These are phyloP conservation scores for Clavaria fumosa DNA, from an alignment of 768 basidiomycete genomes.

Conservation along the genomic window DNA sequence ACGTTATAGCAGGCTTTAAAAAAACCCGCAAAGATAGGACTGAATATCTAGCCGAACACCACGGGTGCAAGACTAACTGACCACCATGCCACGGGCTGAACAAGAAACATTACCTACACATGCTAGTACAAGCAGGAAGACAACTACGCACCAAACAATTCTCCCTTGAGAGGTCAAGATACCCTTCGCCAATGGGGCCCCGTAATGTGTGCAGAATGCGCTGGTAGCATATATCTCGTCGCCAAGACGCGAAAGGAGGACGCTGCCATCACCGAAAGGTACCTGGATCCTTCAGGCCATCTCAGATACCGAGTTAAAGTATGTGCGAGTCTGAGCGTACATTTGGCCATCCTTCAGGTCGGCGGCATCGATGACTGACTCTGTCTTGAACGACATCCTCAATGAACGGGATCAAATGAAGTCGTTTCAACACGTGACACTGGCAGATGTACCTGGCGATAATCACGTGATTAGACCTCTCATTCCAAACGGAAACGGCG, in stretches of 20 bases:
- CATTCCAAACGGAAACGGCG: no score
- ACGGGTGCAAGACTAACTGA: conserved; percentile 14
- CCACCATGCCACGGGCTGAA: conserved; percentile 80
- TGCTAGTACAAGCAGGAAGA: neutral
- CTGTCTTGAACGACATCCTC: conserved; percentile 34
- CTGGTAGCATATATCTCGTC: conserved; percentile 66
- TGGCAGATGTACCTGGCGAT: no score
- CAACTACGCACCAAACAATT: conserved; percentile 49
- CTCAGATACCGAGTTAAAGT: neutral
- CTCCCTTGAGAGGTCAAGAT: conserved; percentile 65
- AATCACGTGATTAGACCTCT: no score
- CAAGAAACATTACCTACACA: neutral
- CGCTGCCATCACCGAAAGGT: conserved; percentile 59
- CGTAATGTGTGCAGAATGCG: conserved; percentile 85
- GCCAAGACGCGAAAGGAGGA: conserved; percentile 62
- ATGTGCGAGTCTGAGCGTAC: conserved; percentile 17
- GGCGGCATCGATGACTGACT: conserved; percentile 40
- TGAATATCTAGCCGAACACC: neutral
- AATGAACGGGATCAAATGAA: no score
- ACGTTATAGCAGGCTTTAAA: conserved; percentile 72
- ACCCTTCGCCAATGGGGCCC: conserved; percentile 75
- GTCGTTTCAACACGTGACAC: no score
- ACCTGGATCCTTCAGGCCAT: conserved; percentile 57
- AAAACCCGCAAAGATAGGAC: neutral
- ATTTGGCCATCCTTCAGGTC: conserved; percentile 56